phyloP scores from a whole-genome alignment of 495 filamentous ascomycete genomes.

The Penicillium macrosclerotiorum region DNA sequence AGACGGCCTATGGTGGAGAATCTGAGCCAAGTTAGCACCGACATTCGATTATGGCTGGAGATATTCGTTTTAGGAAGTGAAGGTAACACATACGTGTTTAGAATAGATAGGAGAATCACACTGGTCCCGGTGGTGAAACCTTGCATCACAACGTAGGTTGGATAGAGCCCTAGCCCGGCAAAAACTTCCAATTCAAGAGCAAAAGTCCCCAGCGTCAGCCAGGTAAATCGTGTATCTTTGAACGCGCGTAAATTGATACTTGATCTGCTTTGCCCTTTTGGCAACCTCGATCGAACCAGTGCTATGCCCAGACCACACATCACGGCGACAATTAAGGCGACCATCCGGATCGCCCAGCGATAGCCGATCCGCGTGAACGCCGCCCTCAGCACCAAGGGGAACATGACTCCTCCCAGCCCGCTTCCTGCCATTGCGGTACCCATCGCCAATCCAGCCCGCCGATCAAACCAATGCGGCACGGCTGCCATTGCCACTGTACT shows the following conservation, averaged over 20 bases:
- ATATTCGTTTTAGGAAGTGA: neutral
- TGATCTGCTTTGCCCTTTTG: slow-evolving; percentile 30
- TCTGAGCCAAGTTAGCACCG: slow-evolving; percentile 18
- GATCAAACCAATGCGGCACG: slow-evolving; percentile 43
- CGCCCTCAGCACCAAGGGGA: slow-evolving; percentile 56
- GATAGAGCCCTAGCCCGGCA: slow-evolving; percentile 48
- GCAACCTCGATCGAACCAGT: slow-evolving; percentile 34
- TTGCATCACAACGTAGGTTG: slow-evolving; percentile 46
- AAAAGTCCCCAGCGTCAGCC: slow-evolving; percentile 37
- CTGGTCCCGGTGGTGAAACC: slow-evolving; percentile 35
- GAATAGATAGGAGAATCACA: slow-evolving; percentile 32
- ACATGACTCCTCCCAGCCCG: slow-evolving; percentile 56
- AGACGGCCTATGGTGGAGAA: slow-evolving; percentile 59
- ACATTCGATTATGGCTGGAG: neutral
- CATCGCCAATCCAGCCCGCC: slow-evolving; percentile 34
- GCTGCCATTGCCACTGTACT: slow-evolving; percentile 48
- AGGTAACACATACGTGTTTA: slow-evolving; percentile 29
- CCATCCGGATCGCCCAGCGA: slow-evolving; percentile 58
- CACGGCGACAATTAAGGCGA: slow-evolving; percentile 56
- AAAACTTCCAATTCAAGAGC: slow-evolving; percentile 54
- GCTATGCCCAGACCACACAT: slow-evolving; percentile 47
- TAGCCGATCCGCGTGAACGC: slow-evolving; percentile 55
- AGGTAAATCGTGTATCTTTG: slow-evolving; percentile 44
- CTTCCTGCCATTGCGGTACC: slow-evolving; percentile 39
- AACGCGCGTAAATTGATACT: slow-evolving; percentile 58